Evolutionary conservation across 192 early-diverging fungal genomes (phyloP), one percentile per base, ranked within the genome.

Genomic region (Entomortierella chlamydospora): DNA sequence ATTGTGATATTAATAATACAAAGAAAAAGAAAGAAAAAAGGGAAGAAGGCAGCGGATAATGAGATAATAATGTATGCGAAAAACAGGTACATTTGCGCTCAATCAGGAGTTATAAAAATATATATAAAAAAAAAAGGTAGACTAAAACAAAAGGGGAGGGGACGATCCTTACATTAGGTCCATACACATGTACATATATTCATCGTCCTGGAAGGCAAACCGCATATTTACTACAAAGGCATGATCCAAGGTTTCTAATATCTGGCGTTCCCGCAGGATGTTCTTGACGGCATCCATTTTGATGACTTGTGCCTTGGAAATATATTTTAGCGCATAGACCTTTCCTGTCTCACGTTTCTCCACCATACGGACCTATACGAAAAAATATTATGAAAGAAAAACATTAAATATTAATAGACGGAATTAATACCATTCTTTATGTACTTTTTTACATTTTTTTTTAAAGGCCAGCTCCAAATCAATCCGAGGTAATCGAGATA

Each of bases 161-260:
- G n/a, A n/a, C n/a, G n/a, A n/a, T 25, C 47, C 83, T 81, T 85
- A 88, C 94, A 95, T 96, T 43, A 96, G 82, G 71, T 96, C 95
- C 62, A 95, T 84, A 9, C 95, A 91, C 92, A 96, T 94, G 61
- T 95, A 96, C 83, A 96, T 85, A 54, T 92, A 93, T 34, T 92
- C 90, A 63, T 94, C 91, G 71, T 96, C 95, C 77, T 96, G 95
- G 73, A 96, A 96, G 18, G 94, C 94, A 85, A 94, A 96, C 17
- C 90, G 87, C 73, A 96, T 80, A 73, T 93, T 94, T 59, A 90
- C 90, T 7, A 91, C 74, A 50, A 89, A 85, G 11, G 87, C 81
- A 73, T 90, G 88, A 60, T 94, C 88, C 18, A 96, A 82, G 45
- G 94, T 88, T 77, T 96, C 95, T 18, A 96, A 74, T 61, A 91